Conservation (phyloP, 2,329 filamentous ascomycete species). For the Pseudogymnoascus destructans region DNA sequence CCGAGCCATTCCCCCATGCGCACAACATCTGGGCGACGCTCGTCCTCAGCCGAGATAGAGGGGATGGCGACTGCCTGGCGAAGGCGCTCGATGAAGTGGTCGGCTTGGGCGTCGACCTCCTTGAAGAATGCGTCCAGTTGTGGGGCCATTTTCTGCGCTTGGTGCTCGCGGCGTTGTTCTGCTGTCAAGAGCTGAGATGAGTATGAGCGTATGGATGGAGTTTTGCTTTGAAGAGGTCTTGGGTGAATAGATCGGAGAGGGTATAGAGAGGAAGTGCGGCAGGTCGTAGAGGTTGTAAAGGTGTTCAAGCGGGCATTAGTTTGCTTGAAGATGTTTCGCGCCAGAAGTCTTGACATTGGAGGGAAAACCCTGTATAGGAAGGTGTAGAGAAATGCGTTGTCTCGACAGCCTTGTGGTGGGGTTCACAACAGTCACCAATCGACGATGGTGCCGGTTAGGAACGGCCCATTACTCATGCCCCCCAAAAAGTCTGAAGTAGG, state of each 20-base stretch:
- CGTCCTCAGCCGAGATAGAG: slow-evolving; percentile 85
- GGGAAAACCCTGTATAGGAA: slow-evolving; percentile 1
- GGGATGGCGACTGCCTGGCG: slow-evolving; percentile 90
- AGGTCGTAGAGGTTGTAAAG: not conserved
- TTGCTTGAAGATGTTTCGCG: slow-evolving; percentile 9
- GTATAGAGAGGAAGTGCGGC: not conserved
- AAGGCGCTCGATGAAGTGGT: slow-evolving; percentile 78
- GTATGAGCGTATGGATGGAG: not conserved
- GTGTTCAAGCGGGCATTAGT: slow-evolving; percentile 1
- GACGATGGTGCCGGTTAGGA: not conserved
- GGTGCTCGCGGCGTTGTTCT: slow-evolving; percentile 29
- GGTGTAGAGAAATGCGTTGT: slow-evolving; percentile 6
- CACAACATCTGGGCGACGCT: slow-evolving; percentile 79
- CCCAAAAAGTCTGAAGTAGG: slow-evolving; percentile 1
- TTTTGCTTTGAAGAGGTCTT: slow-evolving; percentile 1
- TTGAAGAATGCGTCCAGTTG: slow-evolving; percentile 80
- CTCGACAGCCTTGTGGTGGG: slow-evolving; percentile 6
- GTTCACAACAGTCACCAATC: slow-evolving; percentile 1
- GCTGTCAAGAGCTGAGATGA: slow-evolving; percentile 6
- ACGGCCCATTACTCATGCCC: not conserved
- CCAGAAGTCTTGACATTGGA: slow-evolving; percentile 9
- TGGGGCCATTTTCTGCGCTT: slow-evolving; percentile 63
- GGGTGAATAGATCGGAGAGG: not conserved
- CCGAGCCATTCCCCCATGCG: slow-evolving; percentile 92
- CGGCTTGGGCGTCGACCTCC: slow-evolving; percentile 70